A percentile compares a stretch with the other conserved stretches of the same genome.
Evolutionary conservation across 139 green algal genomes (phyloP).

Genomic region (Volvox africanus): DNA sequence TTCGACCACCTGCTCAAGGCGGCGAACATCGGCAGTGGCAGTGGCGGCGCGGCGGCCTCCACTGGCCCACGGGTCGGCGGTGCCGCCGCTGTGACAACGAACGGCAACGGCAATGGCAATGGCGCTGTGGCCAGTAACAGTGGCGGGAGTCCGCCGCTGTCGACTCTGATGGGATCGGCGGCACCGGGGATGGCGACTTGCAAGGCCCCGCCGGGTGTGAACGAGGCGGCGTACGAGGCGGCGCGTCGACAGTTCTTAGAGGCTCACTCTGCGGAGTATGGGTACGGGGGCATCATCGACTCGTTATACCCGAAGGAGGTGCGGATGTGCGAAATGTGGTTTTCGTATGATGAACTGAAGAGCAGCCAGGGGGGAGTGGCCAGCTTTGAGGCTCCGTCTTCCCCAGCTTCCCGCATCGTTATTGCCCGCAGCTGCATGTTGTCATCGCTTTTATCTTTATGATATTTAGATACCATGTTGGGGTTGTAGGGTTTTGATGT

Average conservation of each 20-base stretch:
- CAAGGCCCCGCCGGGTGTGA: constrained; percentile 20
- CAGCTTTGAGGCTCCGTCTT: too few species aligned
- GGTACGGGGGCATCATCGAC: constrained; percentile 71
- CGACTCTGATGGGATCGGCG: not conserved
- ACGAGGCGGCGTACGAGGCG: constrained; percentile 16
- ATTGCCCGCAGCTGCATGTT: too few species aligned
- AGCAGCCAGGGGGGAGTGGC: too few species aligned
- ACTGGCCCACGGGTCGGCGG: not conserved
- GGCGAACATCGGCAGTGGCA: constrained; percentile 11
- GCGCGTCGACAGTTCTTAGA: constrained; percentile 47
- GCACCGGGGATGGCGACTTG: not conserved
- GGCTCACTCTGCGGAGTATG: constrained; percentile 58
- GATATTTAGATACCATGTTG: too few species aligned
- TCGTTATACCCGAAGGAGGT: constrained; percentile 72
- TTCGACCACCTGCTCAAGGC: constrained; percentile 45
- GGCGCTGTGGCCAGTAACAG: not conserved
- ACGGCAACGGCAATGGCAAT: constrained; percentile 32
- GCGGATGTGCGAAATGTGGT: not conserved
- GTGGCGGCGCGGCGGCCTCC: not conserved
- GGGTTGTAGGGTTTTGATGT: too few species aligned
- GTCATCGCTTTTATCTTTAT: too few species aligned
- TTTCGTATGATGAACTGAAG: too few species aligned
- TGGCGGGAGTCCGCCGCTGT: not conserved
- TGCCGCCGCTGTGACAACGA: not conserved
- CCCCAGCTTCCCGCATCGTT: too few species aligned